These are phyloP conservation scores for Coemansia sp. DNA, from an alignment of 192 early-diverging fungal species.

Conservation along the genomic window DNA sequence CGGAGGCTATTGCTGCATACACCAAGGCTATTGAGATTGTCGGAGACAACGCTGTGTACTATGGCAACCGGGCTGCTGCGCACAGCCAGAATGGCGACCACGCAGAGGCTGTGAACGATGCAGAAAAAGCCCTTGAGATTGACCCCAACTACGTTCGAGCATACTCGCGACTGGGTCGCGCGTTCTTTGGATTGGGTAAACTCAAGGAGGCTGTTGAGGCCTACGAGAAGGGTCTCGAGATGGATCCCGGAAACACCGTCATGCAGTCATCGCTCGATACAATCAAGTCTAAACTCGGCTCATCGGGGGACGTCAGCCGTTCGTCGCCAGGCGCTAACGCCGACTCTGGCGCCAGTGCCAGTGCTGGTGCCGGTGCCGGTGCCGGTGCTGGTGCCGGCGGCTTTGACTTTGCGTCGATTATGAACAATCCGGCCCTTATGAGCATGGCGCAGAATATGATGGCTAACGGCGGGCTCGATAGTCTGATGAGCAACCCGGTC, in stretches of 20 bases:
- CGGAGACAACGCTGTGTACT: slow-evolving; percentile 87
- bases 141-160: slow-evolving; percentile 91
- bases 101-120: slow-evolving; percentile 83
- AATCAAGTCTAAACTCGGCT: slow-evolving; percentile 59
- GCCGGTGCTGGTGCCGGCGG: slow-evolving; percentile 65
- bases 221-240: slow-evolving; percentile 83
- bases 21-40: slow-evolving; percentile 88
- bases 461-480: slow-evolving; percentile 74
- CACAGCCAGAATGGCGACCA: slow-evolving; percentile 87
- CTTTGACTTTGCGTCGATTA: slow-evolving; percentile 75
- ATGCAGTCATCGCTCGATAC: slow-evolving; percentile 75
- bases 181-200: slow-evolving; percentile 84
- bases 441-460: slow-evolving; percentile 93
- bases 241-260: slow-evolving; percentile 78
- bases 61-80: slow-evolving; percentile 96
- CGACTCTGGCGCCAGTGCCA: slow-evolving; percentile 17
- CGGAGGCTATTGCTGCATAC: slow-evolving; percentile 84
- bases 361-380: slow-evolving; percentile 58
- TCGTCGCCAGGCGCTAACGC: slow-evolving; percentile 9
- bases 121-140: slow-evolving; percentile 76
- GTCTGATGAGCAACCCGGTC: slow-evolving; percentile 90
- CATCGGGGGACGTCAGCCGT: neutral
- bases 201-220: slow-evolving; percentile 83
- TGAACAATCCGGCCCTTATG: slow-evolving; percentile 96
- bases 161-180: slow-evolving; percentile 89